These are phyloP conservation scores for Tetrapyrgos nigripes DNA, from an alignment of 1,284 basidiomycete species.

Conservation along the genomic window DNA sequence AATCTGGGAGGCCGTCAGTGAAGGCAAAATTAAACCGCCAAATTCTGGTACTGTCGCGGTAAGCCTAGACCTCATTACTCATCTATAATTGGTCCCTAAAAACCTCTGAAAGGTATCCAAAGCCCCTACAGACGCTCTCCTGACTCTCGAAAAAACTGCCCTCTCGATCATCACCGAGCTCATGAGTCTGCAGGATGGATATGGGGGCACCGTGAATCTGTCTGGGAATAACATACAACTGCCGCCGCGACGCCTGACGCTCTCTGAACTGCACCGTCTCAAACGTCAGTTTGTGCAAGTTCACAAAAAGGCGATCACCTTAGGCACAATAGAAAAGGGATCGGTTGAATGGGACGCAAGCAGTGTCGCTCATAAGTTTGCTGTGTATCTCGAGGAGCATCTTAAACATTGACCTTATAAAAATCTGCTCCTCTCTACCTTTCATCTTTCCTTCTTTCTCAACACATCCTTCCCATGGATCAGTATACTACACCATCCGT, in stretches of 20 bases:
- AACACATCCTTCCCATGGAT: not conserved
- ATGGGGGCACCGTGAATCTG: slow-evolving; percentile 62
- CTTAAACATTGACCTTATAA: slow-evolving; percentile 45
- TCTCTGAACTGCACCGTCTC: slow-evolving; percentile 85
- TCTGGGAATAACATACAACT: slow-evolving; percentile 55
- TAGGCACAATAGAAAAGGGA: slow-evolving; percentile 83
- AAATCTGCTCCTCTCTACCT: not conserved
- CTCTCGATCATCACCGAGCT: slow-evolving; percentile 72
- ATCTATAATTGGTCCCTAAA: not conserved
- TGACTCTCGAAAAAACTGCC: slow-evolving; percentile 77
- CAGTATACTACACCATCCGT: no score
- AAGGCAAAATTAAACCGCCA: slow-evolving; percentile 83
- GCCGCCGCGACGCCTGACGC: slow-evolving; percentile 73
- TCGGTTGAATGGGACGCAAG: slow-evolving; percentile 79
- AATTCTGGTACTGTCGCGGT: slow-evolving; percentile 88
- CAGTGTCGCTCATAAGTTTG: slow-evolving; percentile 79
- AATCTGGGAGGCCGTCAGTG: slow-evolving; percentile 87
- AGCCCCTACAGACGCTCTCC: slow-evolving; percentile 84
- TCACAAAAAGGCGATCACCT: slow-evolving; percentile 87
- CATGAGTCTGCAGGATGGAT: slow-evolving; percentile 52
- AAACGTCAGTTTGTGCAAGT: slow-evolving; percentile 90
- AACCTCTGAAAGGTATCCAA: slow-evolving; percentile 60
- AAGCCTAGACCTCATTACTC: slow-evolving; percentile 31
- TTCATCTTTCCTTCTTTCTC: not conserved
- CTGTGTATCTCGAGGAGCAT: slow-evolving; percentile 80